A percentile compares a stretch with the other conserved stretches of the same genome.
phyloP scores from a whole-genome alignment of 139 green algal species.

The Picochlorum costavermella region DNA sequence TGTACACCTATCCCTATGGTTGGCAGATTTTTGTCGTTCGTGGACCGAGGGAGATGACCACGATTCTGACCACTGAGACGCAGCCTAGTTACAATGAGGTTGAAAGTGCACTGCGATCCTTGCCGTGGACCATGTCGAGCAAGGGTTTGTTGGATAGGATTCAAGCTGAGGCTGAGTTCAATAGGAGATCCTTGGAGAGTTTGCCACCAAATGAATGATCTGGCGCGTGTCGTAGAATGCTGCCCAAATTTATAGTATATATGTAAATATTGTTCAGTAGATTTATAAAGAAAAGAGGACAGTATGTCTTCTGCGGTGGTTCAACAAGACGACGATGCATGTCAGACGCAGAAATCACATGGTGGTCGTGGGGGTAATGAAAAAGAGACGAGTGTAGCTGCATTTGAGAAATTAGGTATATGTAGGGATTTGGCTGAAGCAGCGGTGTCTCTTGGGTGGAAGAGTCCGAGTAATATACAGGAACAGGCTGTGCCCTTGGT shows the following conservation, averaged over 20 bases:
- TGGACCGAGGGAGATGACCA: neutral
- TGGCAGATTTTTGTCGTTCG: conserved; percentile 46
- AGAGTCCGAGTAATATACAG: conserved; percentile 74
- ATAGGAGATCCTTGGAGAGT: conserved; percentile 31
- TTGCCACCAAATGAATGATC: conserved; percentile 5
- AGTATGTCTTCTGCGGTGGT: too few relatives aligned
- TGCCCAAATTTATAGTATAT: too few relatives aligned
- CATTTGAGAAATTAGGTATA: conserved; percentile 72
- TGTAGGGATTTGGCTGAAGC: conserved; percentile 73
- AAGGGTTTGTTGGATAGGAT: conserved; percentile 45
- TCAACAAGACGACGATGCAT: neutral
- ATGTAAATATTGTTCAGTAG: too few relatives aligned
- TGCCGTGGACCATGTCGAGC: conserved; percentile 33
- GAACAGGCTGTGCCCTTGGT: conserved; percentile 74
- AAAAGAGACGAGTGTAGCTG: conserved; percentile 11
- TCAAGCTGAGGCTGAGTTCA: conserved; percentile 41
- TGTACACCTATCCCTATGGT: conserved; percentile 32
- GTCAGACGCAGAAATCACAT: neutral
- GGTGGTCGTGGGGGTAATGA: conserved; percentile 10
- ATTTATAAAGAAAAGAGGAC: neutral
- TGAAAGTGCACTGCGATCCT: conserved; percentile 36
- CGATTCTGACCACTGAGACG: conserved; percentile 13
- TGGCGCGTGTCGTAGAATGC: too few relatives aligned
- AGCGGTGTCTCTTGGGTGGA: conserved; percentile 74
- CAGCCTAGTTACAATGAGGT: conserved; percentile 52